Base-by-base conservation (phyloP, 306 rosid species). In the Inga leiocalycina region DNA sequence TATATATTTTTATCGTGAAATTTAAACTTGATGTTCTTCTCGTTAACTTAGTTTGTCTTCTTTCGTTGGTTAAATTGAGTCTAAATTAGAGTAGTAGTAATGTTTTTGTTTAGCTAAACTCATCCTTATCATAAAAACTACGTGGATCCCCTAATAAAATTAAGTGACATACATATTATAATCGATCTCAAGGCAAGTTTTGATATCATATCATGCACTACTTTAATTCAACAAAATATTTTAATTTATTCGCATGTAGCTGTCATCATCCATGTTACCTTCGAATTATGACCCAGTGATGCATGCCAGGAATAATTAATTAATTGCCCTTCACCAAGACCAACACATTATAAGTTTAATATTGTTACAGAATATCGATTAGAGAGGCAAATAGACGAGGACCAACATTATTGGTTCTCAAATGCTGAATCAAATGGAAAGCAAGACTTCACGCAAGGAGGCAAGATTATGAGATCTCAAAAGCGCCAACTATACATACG, bases 401-500 rank as follows among this genome's bases (percentile, higher is more conserved):
- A 57, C 43, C 43, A 39, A 43, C 14, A 48, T 79, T 62, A 48
- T 79, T 62, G 83, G 81, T 81, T 34, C n/a, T 64, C 56, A 77
- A 78, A 51, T 69, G 76, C 76, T 57, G 49, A 30, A 87, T 30
- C 41, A 64, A 75, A 49, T 48, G 56, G 49, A 84, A 61, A 76
- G 67, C 15, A 11, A 35, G 13, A 37, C 13, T 16, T 57, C 41
- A 19, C 46, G 67, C 76, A 79, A 68, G 66, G 75, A 66, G 74
- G 71, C 51, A 77, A 81, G 86, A 81, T 49, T 49, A 14, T 79
- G 75, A 83, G 85, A 85, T 89, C 94, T 93, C 81, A 88, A 93
- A 90, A 89, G 95, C 97, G 86, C 81, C 91, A 83, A 87, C 82
- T 22, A 44, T 75, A 80, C 22, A 44, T 75, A 80, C 82, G 74